Conservation (phyloP, 2,329 filamentous ascomycete genomes). For the Amauroascus niger region DNA sequence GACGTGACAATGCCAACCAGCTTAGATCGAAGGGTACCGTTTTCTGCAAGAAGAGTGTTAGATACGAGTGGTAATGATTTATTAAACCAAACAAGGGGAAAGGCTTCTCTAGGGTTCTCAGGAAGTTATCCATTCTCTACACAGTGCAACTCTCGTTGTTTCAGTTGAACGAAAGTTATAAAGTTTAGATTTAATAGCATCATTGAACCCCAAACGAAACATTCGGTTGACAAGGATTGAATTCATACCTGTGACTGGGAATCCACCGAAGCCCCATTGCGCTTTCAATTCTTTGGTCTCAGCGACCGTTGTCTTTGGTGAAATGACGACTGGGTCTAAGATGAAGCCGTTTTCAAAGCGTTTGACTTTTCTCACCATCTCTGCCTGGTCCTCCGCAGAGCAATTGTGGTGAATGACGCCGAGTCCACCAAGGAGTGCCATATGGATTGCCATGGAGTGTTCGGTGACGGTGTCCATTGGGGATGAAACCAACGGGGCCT, state of each 20-base stretch:
- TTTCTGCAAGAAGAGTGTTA: conserved; percentile 49
- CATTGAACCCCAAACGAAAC: conserved; percentile 45
- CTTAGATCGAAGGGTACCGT: conserved; percentile 86
- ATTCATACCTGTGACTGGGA: conserved; percentile 74
- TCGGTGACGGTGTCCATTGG: conserved; percentile 99
- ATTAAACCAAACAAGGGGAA: conserved; percentile 15
- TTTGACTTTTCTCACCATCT: conserved; percentile 99
- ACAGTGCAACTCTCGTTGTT: conserved; percentile 77
- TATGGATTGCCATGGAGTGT: conserved; percentile 98
- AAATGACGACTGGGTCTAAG: conserved; percentile 85
- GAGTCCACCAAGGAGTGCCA: conserved; percentile 46
- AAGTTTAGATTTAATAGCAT: conserved; percentile 51
- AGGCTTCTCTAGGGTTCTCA: conserved; percentile 31
- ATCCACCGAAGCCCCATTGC: conserved; percentile 97
- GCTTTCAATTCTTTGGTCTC: conserved; percentile 90
- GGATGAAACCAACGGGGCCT: conserved; percentile 93
- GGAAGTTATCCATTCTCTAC: conserved; percentile 57
- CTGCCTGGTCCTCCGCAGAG: conserved; percentile 90
- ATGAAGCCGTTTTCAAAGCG: conserved; percentile 99
- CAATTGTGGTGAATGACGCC: conserved; percentile 99
- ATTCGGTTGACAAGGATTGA: conserved; percentile 18
- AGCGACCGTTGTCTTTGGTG: conserved; percentile 73
- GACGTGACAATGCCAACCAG: conserved; percentile 96
- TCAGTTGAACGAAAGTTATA: conserved; percentile 99
- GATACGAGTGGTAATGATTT: not conserved